Percentiles rank a stretch among this genome's conserved stretches.
These are phyloP conservation scores for Maudiozyma turicensis DNA, from an alignment of 805 yeast species.

Conservation along the genomic window DNA sequence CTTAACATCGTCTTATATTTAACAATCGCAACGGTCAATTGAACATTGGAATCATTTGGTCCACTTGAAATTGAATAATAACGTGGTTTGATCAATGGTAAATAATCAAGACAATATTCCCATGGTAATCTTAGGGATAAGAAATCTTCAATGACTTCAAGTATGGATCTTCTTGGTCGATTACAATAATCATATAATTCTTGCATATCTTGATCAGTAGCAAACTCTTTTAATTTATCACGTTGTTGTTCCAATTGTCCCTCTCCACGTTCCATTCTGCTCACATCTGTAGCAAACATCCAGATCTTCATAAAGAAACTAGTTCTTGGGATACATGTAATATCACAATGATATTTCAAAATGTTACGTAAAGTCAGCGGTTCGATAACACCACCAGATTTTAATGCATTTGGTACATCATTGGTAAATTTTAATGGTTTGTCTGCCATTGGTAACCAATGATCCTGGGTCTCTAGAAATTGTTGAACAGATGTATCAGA, in stretches of 20 bases:
- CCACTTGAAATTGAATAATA: slow-evolving; percentile 74
- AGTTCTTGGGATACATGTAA: slow-evolving; percentile 73
- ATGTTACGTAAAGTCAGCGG: slow-evolving; percentile 63
- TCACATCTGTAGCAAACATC: slow-evolving; percentile 59
- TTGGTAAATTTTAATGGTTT: slow-evolving; percentile 28
- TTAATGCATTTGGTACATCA: slow-evolving; percentile 16
- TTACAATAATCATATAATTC: slow-evolving; percentile 87
- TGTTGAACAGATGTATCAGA: slow-evolving; percentile 51
- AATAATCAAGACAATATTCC: slow-evolving; percentile 61
- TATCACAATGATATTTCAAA: slow-evolving; percentile 71
- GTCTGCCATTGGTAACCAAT: slow-evolving; percentile 69
- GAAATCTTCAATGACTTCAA: slow-evolving; percentile 80
- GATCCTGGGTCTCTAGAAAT: slow-evolving; percentile 53
- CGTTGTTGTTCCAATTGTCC: slow-evolving; percentile 47
- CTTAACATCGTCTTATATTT: slow-evolving; percentile 77
- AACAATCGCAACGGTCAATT: slow-evolving; percentile 74
- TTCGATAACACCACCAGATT: slow-evolving; percentile 53
- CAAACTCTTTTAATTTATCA: slow-evolving; percentile 69
- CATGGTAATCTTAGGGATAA: slow-evolving; percentile 66
- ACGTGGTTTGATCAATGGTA: slow-evolving; percentile 75
- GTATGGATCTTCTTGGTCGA: slow-evolving; percentile 77
- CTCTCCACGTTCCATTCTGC: slow-evolving; percentile 19
- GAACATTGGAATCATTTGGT: slow-evolving; percentile 37
- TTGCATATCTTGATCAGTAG: slow-evolving; percentile 61
- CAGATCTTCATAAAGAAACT: slow-evolving; percentile 66